phyloP scores from a whole-genome alignment of 2,329 filamentous ascomycete species.

The Fusarium proliferatum region DNA sequence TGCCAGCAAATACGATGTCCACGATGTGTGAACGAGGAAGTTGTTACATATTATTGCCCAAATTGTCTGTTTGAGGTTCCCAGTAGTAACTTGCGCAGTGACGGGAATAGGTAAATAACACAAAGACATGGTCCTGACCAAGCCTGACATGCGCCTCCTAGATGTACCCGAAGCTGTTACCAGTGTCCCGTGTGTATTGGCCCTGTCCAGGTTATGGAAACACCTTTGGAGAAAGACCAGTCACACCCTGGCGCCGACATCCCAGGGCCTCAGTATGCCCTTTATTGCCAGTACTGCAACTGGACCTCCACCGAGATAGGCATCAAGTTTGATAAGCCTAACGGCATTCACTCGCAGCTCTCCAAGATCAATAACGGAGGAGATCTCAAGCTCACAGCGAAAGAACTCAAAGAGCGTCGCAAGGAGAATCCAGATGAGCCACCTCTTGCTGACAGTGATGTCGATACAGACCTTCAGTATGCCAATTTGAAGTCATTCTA shows the following conservation, averaged over 20 bases:
- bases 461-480: slow-evolving; percentile 78
- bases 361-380: slow-evolving; percentile 75
- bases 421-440: slow-evolving; percentile 57
- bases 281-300: slow-evolving; percentile 90
- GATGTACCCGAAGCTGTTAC: slow-evolving; percentile 94
- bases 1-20: slow-evolving; percentile 96
- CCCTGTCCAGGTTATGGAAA: slow-evolving; percentile 79
- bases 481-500: slow-evolving; percentile 83
- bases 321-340: slow-evolving; percentile 89
- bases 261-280: slow-evolving; percentile 65
- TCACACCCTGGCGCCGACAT: slow-evolving; percentile 57
- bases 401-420: slow-evolving; percentile 63
- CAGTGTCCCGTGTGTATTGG: slow-evolving; percentile 91
- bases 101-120: slow-evolving; percentile 83
- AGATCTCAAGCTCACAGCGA: slow-evolving; percentile 59
- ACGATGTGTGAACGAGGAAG: slow-evolving; percentile 91
- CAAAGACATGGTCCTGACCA: background rate
- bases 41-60: slow-evolving; percentile 94
- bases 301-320: slow-evolving; percentile 93
- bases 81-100: slow-evolving; percentile 89
- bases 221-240: slow-evolving; percentile 59
- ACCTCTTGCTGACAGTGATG: slow-evolving; percentile 55
- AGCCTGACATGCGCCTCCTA: slow-evolving; percentile 51
- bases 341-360: slow-evolving; percentile 85
- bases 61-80: slow-evolving; percentile 96